A percentile compares a stretch with the other conserved stretches of the same genome.
Evolutionary conservation across 768 basidiomycete species (phyloP).

Genomic region (Cytidiella melzeri): DNA sequence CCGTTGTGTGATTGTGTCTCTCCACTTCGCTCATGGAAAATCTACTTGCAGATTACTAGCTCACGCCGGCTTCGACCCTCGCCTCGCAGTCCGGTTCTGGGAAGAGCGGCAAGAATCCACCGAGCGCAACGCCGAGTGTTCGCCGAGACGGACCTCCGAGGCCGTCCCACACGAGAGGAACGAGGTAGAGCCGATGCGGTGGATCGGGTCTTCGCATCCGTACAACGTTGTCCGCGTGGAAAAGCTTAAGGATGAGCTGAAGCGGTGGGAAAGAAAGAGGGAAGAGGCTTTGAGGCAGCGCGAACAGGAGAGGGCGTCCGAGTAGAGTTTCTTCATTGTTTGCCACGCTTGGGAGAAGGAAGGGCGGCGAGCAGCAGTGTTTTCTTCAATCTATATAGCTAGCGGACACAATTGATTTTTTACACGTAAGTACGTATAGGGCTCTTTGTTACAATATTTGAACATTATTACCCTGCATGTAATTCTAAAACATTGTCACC

Average conservation of each 20-base stretch:
- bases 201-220: constrained; percentile 59
- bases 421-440: too few species aligned
- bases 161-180: constrained; percentile 29
- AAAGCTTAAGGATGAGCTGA: constrained; percentile 59
- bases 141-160: constrained; percentile 24
- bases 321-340: too few species aligned
- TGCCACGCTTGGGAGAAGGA: too few species aligned
- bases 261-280: constrained; percentile 60
- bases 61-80: constrained; percentile 86
- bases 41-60: constrained; percentile 71
- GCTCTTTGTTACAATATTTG: too few species aligned
- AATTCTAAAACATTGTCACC: too few species aligned
- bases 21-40: too few species aligned
- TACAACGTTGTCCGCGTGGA: constrained; percentile 57
- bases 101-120: constrained; percentile 41
- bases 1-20: too few species aligned
- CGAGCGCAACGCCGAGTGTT: constrained; percentile 38
- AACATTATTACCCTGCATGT: too few species aligned
- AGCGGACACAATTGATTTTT: too few species aligned
- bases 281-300: constrained; percentile 14
- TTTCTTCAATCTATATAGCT: too few species aligned
- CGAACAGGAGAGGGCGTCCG: neutral
- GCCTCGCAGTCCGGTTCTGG: constrained; percentile 80
- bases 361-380: too few species aligned
- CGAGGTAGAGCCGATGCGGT: constrained; percentile 26